A percentile compares a stretch with the other conserved stretches of the same genome.
These are phyloP conservation scores for Pythium dissotocum DNA, from an alignment of 352 stramenopile species.

Conservation along the genomic window DNA sequence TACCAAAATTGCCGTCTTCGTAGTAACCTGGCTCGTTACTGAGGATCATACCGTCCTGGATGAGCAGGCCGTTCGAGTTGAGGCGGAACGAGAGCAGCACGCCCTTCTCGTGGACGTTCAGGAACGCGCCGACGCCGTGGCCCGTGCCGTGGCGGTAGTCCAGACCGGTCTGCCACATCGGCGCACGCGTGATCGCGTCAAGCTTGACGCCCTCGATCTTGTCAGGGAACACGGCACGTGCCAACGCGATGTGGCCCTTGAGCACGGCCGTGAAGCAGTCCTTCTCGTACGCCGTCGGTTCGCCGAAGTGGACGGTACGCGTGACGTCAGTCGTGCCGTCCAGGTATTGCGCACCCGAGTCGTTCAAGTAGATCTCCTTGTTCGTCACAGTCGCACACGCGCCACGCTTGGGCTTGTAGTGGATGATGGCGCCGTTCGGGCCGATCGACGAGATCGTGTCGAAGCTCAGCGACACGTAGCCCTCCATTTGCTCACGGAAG, in stretches of 20 bases:
- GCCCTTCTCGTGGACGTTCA: slow-evolving; percentile 97
- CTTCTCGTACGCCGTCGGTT: slow-evolving; percentile 91
- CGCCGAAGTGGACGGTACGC: slow-evolving; percentile 97
- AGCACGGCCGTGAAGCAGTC: slow-evolving; percentile 97
- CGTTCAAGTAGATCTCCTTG: slow-evolving; percentile 96
- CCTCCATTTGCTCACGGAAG: slow-evolving; percentile 81
- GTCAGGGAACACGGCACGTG: slow-evolving; percentile 82
- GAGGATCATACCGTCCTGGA: slow-evolving; percentile 96
- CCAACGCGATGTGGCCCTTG: slow-evolving; percentile 97
- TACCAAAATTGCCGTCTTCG: slow-evolving; percentile 96
- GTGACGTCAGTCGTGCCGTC: slow-evolving; percentile 99
- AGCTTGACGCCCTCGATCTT: slow-evolving; percentile 95
- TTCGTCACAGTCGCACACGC: slow-evolving; percentile 88
- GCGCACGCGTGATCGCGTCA: slow-evolving; percentile 95
- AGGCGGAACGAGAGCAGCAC: slow-evolving; percentile 85
- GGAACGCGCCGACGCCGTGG: slow-evolving; percentile 95
- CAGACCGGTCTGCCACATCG: slow-evolving; percentile 93
- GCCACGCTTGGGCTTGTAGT: slow-evolving; percentile 88
- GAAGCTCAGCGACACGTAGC: slow-evolving; percentile 95
- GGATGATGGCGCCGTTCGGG: slow-evolving; percentile 97
- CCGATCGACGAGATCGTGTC: slow-evolving; percentile 97
- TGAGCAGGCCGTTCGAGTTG: slow-evolving; percentile 78
- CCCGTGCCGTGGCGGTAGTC: slow-evolving; percentile 98
- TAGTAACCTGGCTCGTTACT: slow-evolving; percentile 99
- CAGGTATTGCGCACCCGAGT: slow-evolving; percentile 98